These are phyloP conservation scores for Pythium insidiosum DNA, from an alignment of 352 stramenopile genomes.

Conservation along the genomic window DNA sequence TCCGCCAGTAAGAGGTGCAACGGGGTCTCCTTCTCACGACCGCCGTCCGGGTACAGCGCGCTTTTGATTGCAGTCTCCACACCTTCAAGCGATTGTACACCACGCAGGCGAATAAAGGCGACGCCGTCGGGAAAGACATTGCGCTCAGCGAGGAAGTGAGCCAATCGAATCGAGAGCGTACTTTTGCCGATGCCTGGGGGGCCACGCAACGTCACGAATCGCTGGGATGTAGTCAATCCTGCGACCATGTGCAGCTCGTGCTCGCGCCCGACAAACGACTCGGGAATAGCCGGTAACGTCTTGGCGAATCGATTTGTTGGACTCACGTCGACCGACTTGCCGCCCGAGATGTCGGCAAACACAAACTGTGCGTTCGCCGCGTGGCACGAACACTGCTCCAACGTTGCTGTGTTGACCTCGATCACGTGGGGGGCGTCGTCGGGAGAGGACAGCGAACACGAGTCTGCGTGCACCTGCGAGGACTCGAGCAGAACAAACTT, in stretches of 20 bases:
- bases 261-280: slow-evolving; percentile 69
- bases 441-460: slow-evolving; percentile 29
- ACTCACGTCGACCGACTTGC: slow-evolving; percentile 72
- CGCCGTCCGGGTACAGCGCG: slow-evolving; percentile 48
- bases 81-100: slow-evolving; percentile 60
- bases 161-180: slow-evolving; percentile 60
- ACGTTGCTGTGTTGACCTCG: slow-evolving; percentile 39
- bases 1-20: slow-evolving; percentile 48
- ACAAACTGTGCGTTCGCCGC: slow-evolving; percentile 44
- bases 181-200: slow-evolving; percentile 74
- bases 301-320: slow-evolving; percentile 59
- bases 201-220: slow-evolving; percentile 65
- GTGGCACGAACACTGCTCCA: slow-evolving; percentile 47
- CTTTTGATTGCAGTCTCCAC: slow-evolving; percentile 72
- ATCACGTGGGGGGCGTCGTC: slow-evolving; percentile 23
- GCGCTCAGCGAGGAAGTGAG: slow-evolving; percentile 65
- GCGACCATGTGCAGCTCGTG: slow-evolving; percentile 67
- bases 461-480: slow-evolving; percentile 44
- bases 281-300: slow-evolving; percentile 51
- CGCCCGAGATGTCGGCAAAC: slow-evolving; percentile 62
- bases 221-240: slow-evolving; percentile 40
- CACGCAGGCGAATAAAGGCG: slow-evolving; percentile 59
- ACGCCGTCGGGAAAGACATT: slow-evolving; percentile 68
- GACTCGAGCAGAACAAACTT: slow-evolving; percentile 77
- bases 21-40: slow-evolving; percentile 52